phyloP scores from a whole-genome alignment of 1,284 basidiomycete species.

The Termitomyces sp. region DNA sequence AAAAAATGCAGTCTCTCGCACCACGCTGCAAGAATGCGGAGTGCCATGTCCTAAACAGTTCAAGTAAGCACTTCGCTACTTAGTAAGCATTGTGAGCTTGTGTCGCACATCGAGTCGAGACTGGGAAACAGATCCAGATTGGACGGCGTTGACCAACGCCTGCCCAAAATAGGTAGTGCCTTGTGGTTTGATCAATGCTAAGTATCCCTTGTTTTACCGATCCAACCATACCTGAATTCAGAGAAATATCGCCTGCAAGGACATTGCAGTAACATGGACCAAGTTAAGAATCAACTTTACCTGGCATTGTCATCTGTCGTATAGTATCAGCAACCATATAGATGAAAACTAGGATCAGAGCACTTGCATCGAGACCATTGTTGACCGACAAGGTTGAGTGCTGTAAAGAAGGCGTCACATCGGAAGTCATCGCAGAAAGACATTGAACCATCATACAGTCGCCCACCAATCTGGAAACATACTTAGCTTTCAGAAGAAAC shows the following conservation, averaged over 20 bases:
- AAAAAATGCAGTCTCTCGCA: slow-evolving; percentile 21
- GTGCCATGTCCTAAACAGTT: slow-evolving; percentile 48
- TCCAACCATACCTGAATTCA: slow-evolving; percentile 27
- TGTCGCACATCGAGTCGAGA: slow-evolving; percentile 41
- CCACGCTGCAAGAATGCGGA: slow-evolving; percentile 59
- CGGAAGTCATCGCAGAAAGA: not conserved
- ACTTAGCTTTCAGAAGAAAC: not conserved
- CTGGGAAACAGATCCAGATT: slow-evolving; percentile 46
- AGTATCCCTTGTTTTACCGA: not conserved
- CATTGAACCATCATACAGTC: slow-evolving; percentile 20
- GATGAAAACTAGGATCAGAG: not conserved
- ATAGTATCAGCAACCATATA: not conserved
- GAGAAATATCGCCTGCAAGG: slow-evolving; percentile 37
- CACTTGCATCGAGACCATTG: slow-evolving; percentile 54
- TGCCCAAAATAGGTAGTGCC: slow-evolving; percentile 47
- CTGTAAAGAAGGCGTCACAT: slow-evolving; percentile 9
- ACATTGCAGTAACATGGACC: not conserved
- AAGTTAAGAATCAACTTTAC: slow-evolving; percentile 10
- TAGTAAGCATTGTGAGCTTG: not conserved
- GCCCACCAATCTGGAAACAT: slow-evolving; percentile 30
- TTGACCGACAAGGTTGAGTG: slow-evolving; percentile 43
- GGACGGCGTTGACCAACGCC: slow-evolving; percentile 44
- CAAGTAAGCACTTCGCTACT: not conserved
- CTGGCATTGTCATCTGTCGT: slow-evolving; percentile 53
- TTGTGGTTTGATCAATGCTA: slow-evolving; percentile 4